phyloP scores from a whole-genome alignment of 2,329 filamentous ascomycete species.

The Penicillium sp. region DNA sequence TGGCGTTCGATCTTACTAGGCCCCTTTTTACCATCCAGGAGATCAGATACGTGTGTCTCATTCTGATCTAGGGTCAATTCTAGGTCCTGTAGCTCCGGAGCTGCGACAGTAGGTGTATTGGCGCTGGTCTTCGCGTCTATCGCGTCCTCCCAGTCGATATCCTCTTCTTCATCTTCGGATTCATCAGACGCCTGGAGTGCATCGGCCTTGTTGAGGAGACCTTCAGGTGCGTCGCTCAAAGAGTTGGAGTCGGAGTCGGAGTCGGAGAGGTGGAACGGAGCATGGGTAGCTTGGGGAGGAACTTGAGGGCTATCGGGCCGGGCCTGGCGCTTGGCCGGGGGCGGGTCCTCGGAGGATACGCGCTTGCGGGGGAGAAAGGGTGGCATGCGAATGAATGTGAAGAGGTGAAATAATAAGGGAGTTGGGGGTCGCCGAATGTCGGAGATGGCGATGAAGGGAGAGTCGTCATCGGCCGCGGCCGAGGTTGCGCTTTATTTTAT shows the following conservation, averaged over 20 bases:
- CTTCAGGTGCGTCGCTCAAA: conserved; percentile 30
- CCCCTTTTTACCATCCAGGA: conserved; percentile 64
- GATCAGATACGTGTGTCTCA: conserved; percentile 52
- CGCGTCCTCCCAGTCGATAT: conserved; percentile 54
- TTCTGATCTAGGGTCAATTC: conserved; percentile 57
- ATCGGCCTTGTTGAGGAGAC: conserved; percentile 7
- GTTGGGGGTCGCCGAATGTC: conserved; percentile 1
- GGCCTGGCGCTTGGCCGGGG: conserved; percentile 29
- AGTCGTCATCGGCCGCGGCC: conserved; percentile 14
- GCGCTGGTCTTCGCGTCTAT: conserved; percentile 34
- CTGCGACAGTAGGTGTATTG: conserved; percentile 33
- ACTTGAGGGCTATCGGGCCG: conserved; percentile 18
- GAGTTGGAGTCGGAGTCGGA: conserved; percentile 28
- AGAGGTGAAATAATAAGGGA: background rate
- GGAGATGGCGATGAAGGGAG: conserved; percentile 10
- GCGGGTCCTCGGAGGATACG: conserved; percentile 28
- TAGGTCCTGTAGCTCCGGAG: conserved; percentile 55
- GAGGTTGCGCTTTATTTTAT: conserved; percentile 6
- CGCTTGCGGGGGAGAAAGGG: conserved; percentile 42
- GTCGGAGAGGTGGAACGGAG: conserved; percentile 20
- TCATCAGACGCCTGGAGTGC: background rate
- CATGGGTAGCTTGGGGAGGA: conserved; percentile 6
- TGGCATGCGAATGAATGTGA: conserved; percentile 32
- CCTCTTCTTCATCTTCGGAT: conserved; percentile 45
- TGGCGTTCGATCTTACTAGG: conserved; percentile 74